These are phyloP conservation scores for Botrytis porri DNA, from an alignment of 2,329 filamentous ascomycete genomes.

Conservation along the genomic window DNA sequence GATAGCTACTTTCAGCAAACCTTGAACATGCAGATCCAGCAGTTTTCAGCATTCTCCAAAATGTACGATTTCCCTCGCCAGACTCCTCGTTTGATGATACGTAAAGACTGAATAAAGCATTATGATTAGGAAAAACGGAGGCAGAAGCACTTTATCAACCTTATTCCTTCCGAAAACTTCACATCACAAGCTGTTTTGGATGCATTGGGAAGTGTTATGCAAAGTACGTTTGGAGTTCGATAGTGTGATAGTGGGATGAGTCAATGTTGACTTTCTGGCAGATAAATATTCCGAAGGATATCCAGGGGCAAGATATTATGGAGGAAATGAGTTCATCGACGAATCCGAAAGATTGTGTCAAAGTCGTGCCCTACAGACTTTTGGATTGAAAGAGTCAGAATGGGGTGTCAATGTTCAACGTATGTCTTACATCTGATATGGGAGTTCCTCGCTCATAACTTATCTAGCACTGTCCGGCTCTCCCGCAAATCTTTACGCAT, in stretches of 20 bases:
- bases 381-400: conserved; percentile 75
- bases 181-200: conserved; percentile 90
- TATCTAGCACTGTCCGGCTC: conserved; percentile 46
- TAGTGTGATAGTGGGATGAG: conserved; percentile 39
- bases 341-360: conserved; percentile 87
- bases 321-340: conserved; percentile 95
- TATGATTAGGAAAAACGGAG: conserved; percentile 77
- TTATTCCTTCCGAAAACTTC: conserved; percentile 94
- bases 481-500: conserved; percentile 75
- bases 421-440: conserved; percentile 42
- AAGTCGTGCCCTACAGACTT: conserved; percentile 82
- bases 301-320: conserved; percentile 93
- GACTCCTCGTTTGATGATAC: not conserved
- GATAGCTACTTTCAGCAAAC: conserved; percentile 72
- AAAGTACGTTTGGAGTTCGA: conserved; percentile 58
- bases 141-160: conserved; percentile 97
- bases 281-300: conserved; percentile 99
- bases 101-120: conserved; percentile 19
- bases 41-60: conserved; percentile 86
- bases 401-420: conserved; percentile 98
- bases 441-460: conserved; percentile 25
- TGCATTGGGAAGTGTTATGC: conserved; percentile 90
- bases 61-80: conserved; percentile 51
- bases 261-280: conserved; percentile 43
- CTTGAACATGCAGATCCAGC: conserved; percentile 82